These are phyloP conservation scores for Flaveria sonorensis DNA, from an alignment of 129 eudicot genomes.

Conservation along the genomic window DNA sequence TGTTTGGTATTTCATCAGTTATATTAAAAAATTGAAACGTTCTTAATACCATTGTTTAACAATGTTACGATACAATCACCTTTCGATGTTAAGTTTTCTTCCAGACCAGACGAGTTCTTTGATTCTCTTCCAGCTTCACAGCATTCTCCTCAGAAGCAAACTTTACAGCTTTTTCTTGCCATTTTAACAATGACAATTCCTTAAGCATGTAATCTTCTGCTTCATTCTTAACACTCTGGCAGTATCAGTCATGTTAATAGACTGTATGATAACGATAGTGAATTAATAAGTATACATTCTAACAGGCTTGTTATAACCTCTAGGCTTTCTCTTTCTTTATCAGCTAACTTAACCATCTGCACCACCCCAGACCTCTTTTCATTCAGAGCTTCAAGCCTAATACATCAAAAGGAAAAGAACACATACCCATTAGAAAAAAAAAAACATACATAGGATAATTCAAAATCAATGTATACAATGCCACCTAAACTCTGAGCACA, in stretches of 20 bases:
- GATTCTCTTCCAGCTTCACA: conserved; percentile 49
- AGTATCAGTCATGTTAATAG: conserved; percentile 8
- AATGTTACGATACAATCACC: conserved; percentile 39
- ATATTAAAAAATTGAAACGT: not conserved
- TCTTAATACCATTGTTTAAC: not conserved
- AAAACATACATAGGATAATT: conserved; percentile 4
- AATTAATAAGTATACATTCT: not conserved
- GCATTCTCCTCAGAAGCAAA: conserved; percentile 71
- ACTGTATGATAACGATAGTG: not conserved
- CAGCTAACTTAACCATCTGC: conserved; percentile 95
- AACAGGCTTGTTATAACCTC: conserved; percentile 51
- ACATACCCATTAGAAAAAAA: not conserved
- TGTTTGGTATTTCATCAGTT: conserved; percentile 5
- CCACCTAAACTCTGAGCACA: not conserved
- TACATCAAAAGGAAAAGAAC: not conserved
- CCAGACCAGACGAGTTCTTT: conserved; percentile 48
- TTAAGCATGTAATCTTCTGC: conserved; percentile 94
- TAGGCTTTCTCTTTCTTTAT: conserved; percentile 90
- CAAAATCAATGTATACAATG: not conserved
- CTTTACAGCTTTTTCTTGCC: conserved; percentile 88
- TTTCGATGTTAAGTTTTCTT: conserved; percentile 68
- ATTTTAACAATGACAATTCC: conserved; percentile 76
- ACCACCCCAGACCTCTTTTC: conserved; percentile 93
- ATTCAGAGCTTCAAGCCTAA: conserved; percentile 82
- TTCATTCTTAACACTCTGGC: conserved; percentile 85